Conservation (phyloP, 768 basidiomycete species). For the Nevesoporus exiguus region DNA sequence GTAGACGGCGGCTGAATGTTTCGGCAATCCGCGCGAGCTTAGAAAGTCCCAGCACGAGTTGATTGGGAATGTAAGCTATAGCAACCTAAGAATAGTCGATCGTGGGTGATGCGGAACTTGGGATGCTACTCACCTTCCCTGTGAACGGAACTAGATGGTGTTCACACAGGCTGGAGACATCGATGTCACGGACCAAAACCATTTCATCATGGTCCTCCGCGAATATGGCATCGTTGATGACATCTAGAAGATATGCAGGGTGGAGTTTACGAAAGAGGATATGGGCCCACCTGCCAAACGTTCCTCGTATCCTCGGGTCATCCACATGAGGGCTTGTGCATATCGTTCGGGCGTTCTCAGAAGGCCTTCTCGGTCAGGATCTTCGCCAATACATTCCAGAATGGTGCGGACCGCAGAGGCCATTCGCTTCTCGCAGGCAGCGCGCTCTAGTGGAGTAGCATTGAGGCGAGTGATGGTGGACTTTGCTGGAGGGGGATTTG, state of each 20-base stretch:
- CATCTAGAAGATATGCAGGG: slow-evolving; percentile 53
- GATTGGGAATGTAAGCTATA: slow-evolving; percentile 96
- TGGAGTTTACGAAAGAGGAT: slow-evolving; percentile 11
- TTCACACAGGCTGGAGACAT: slow-evolving; percentile 96
- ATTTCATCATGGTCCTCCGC: slow-evolving; percentile 99
- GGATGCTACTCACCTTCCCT: slow-evolving; percentile 69
- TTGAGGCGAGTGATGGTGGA: slow-evolving; percentile 83
- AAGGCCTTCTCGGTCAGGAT: slow-evolving; percentile 93
- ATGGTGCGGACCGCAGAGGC: slow-evolving; percentile 84
- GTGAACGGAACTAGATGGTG: slow-evolving; percentile 98
- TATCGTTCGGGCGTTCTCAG: slow-evolving; percentile 91
- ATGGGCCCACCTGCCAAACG: slow-evolving; percentile 68
- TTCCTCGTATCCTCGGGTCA: slow-evolving; percentile 99
- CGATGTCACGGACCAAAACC: slow-evolving; percentile 97
- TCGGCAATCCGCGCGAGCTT: slow-evolving; percentile 97
- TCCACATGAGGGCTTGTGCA: slow-evolving; percentile 96
- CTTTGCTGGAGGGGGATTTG: slow-evolving; percentile 56
- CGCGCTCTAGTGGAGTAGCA: slow-evolving; percentile 70
- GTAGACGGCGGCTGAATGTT: slow-evolving; percentile 91
- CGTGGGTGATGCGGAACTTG: slow-evolving; percentile 20
- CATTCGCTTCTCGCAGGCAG: slow-evolving; percentile 71
- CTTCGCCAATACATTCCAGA: slow-evolving; percentile 97
- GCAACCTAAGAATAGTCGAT: slow-evolving; percentile 62
- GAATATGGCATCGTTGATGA: slow-evolving; percentile 98
- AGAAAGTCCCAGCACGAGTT: slow-evolving; percentile 89